Conservation (phyloP, 2,329 filamentous ascomycete species). For the Ceratocystis ficicola region DNA sequence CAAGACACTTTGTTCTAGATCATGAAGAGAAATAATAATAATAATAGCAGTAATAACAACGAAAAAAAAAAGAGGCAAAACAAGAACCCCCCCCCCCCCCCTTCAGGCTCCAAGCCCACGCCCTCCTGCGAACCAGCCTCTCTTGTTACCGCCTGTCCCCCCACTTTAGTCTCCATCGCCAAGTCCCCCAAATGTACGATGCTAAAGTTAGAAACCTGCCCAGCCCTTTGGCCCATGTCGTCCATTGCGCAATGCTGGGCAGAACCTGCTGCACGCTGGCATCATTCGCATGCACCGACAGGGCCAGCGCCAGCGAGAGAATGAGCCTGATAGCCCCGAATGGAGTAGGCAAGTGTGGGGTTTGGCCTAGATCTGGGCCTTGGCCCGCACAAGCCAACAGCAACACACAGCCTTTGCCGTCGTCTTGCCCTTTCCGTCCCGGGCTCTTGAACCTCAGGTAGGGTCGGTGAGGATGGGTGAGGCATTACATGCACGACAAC, state of each 20-base stretch:
- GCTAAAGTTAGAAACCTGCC: background rate
- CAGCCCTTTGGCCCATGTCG: no score
- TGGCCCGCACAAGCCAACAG: background rate
- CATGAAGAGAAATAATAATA: no score
- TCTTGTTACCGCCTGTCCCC: background rate
- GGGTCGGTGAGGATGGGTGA: background rate
- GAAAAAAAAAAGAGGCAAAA: background rate
- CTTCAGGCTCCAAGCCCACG: background rate
- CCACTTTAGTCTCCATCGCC: background rate
- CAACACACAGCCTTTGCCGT: background rate
- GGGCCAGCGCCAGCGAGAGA: no score
- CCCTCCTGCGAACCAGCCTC: background rate
- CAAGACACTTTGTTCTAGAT: no score
- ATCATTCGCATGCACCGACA: background rate
- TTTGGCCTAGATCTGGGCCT: background rate
- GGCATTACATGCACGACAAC: conserved; percentile 5
- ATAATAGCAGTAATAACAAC: background rate
- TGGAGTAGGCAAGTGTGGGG: background rate
- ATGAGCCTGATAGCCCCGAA: background rate
- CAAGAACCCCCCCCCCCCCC: background rate
- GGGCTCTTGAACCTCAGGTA: background rate
- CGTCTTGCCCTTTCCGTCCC: background rate
- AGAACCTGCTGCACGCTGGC: background rate
- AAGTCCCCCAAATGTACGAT: background rate
- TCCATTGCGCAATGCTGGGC: background rate